phyloP scores from a whole-genome alignment of 257 asterid genomes.

The Solanum dulcamara region DNA sequence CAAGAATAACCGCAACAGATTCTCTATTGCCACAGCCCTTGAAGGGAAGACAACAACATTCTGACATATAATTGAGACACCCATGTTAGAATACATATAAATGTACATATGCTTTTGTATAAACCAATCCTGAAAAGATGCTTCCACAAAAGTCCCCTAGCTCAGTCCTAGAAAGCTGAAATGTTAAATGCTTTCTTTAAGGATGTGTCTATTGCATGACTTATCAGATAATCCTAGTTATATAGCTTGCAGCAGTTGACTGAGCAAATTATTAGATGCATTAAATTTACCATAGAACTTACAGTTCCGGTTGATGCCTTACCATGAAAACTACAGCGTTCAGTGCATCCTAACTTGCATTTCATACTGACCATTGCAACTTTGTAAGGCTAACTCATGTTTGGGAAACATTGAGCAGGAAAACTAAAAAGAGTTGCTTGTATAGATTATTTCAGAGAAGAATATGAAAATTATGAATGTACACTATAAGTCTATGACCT shows the following conservation, averaged over 20 bases:
- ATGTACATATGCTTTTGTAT: neutral
- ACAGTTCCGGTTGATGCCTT: neutral
- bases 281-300: neutral
- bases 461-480: neutral
- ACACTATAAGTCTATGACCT: neutral
- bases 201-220: neutral
- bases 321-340: neutral
- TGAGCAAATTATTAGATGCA: neutral
- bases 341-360: neutral
- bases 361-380: neutral
- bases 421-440: neutral
- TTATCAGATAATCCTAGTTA: neutral
- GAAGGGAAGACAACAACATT: conserved; percentile 84
- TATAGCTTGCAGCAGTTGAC: neutral
- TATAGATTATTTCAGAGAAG: neutral
- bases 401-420: neutral
- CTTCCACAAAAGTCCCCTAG: neutral
- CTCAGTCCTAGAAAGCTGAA: neutral
- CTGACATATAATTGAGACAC: conserved; percentile 19
- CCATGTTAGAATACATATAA: conserved; percentile 1
- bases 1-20: conserved; percentile 70
- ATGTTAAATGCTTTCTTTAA: neutral
- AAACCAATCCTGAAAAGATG: neutral
- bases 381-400: neutral
- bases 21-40: conserved; percentile 82